Conservation (phyloP, 192 early-diverging fungal genomes). For the Podochytrium sp. region DNA sequence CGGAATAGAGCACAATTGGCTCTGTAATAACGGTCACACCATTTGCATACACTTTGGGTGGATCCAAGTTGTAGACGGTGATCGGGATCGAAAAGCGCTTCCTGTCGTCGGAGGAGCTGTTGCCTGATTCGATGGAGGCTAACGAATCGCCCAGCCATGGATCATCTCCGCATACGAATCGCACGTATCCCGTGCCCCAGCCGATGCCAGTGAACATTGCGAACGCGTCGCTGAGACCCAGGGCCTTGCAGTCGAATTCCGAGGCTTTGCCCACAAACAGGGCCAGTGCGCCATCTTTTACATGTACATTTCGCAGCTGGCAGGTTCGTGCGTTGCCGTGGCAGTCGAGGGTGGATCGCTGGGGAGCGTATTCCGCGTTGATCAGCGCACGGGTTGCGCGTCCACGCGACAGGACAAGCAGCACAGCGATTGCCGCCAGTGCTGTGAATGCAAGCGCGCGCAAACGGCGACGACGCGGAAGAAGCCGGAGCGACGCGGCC, state of each 20-base stretch:
- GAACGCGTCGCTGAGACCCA: neutral
- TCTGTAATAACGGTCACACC: neutral
- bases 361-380: neutral
- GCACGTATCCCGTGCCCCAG: conserved; percentile 18
- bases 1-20: conserved; percentile 40
- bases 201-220: conserved; percentile 32
- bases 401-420: no score
- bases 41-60: neutral
- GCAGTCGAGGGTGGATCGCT: neutral
- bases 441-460: no score
- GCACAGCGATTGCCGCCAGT: no score
- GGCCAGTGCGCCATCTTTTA: neutral
- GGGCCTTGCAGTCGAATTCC: neutral
- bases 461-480: neutral
- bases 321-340: neutral
- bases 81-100: conserved; percentile 22
- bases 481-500: neutral
- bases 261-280: neutral
- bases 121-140: neutral
- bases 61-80: neutral
- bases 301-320: neutral
- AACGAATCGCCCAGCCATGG: neutral
- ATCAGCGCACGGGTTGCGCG: neutral
- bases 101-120: neutral
- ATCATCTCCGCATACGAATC: neutral